Evolutionary conservation across 306 rosid genomes (phyloP).

Genomic region (Quercus aquifolioides): DNA sequence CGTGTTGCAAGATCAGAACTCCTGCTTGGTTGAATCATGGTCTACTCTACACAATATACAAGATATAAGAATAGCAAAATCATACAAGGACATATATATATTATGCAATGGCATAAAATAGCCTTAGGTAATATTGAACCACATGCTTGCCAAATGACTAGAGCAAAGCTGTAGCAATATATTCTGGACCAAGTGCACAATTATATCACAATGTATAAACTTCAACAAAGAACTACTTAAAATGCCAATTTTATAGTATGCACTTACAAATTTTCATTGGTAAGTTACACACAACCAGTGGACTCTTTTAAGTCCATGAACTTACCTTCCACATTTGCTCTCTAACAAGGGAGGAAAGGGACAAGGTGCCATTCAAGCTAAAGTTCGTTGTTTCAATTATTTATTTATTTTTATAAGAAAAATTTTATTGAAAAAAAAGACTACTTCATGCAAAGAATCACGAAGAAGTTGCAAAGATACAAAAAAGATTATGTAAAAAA

Average conservation of each 20-base stretch:
- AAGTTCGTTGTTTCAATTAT: too few relatives aligned
- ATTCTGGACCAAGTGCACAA: background rate
- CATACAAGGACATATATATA: background rate
- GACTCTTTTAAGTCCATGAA: too few relatives aligned
- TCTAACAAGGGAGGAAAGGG: too few relatives aligned
- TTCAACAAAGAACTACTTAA: background rate
- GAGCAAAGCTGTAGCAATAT: background rate
- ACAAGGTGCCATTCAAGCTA: too few relatives aligned
- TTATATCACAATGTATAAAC: background rate
- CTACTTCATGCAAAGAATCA: too few relatives aligned
- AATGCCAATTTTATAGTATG: background rate
- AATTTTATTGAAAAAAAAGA: too few relatives aligned
- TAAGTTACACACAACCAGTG: too few relatives aligned
- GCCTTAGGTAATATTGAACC: background rate
- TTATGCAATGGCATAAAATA: background rate
- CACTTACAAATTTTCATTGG: background rate
- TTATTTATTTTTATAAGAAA: too few relatives aligned
- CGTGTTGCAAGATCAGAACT: slow-evolving; percentile 19
- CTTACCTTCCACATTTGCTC: too few relatives aligned
- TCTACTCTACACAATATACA: slow-evolving; percentile 50
- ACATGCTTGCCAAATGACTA: background rate
- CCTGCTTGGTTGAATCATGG: slow-evolving; percentile 24
- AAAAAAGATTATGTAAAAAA: too few relatives aligned
- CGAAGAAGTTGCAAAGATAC: too few relatives aligned
- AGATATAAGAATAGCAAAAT: background rate